Conservation (phyloP, 2,329 filamentous ascomycete species). For the Aspergillus sojae region DNA sequence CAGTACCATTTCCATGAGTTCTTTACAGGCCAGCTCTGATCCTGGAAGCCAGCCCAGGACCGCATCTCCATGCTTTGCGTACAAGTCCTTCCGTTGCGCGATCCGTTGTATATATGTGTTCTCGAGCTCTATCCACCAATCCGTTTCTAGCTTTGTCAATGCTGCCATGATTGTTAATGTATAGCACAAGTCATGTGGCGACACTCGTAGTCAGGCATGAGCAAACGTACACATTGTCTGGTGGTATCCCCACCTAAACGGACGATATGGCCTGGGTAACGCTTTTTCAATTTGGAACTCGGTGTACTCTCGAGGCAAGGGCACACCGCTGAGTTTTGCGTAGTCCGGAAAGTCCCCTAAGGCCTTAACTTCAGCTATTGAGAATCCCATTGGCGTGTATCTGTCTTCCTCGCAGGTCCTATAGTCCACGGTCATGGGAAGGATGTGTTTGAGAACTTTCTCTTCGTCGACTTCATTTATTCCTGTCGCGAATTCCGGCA, state of each 20-base stretch:
- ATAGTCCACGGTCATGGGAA: conserved; percentile 49
- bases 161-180: conserved; percentile 51
- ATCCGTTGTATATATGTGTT: conserved; percentile 70
- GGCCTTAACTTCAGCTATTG: conserved; percentile 67
- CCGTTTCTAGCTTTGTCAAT: conserved; percentile 73
- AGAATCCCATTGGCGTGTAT: conserved; percentile 70
- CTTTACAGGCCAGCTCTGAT: conserved; percentile 77
- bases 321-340: conserved; percentile 72
- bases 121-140: conserved; percentile 91
- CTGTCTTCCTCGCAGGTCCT: conserved; percentile 37
- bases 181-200: neutral
- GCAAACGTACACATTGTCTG: conserved; percentile 80
- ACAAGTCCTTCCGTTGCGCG: conserved; percentile 67
- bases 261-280: conserved; percentile 73
- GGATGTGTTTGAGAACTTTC: conserved; percentile 34
- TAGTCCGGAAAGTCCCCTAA: conserved; percentile 82
- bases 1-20: conserved; percentile 83
- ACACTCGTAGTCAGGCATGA: neutral
- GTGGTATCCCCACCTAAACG: conserved; percentile 82
- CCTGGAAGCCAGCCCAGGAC: conserved; percentile 73
- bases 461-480: conserved; percentile 33
- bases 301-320: conserved; percentile 64
- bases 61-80: conserved; percentile 61
- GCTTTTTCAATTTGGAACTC: conserved; percentile 72
- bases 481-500: conserved; percentile 22